Base-by-base conservation (phyloP, 768 basidiomycete genomes). In the Pulveroboletus sp. region DNA sequence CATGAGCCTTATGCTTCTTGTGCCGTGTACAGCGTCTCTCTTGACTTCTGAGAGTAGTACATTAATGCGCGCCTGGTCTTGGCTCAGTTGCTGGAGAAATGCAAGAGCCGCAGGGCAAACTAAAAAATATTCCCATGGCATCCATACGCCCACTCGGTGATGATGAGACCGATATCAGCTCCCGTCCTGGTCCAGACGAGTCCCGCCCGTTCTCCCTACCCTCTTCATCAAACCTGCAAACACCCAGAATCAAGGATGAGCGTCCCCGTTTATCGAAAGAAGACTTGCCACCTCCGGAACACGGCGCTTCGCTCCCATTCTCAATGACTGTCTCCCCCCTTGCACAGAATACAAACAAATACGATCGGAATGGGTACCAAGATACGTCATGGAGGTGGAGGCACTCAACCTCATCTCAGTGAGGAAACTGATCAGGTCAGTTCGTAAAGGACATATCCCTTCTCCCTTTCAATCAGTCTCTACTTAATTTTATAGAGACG, bases 351-450 rank as follows among this genome's bases (percentile, higher is more conserved):
- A 63, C 36, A 64, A 21, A 43, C 53, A 46, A 7, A 59, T 69
- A 21, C 49, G 65, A 27, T 49, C 15, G 10, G 28, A 42, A 39
- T 70, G 67, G 69, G 45, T 42, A 7, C 51, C 47, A 21, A 49
- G 33, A 17, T 61, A 58, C 26, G 40, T 39, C 35, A 48, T 46
- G 31, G 63, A 69, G 37, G 8, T 63, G 31, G 55, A 57, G 27
- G 56, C 35, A 28, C 41, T 60, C 7, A 52, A 48, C 46, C 59
- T 68, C 40, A 46, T 56, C n/a, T 37, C 50, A n/a, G 61, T 51
- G 50, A 68, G 58, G 46, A 51, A 54, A 28, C 30, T 65, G 18
- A 49, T 70, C 31, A 63, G 67, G 67, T 69, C 30, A 17, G 67
- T 55, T 21, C 4, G 21, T 28, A 33, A 46, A 13, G 7, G 38